phyloP scores from a whole-genome alignment of 2,329 filamentous ascomycete genomes.

The Lasiodiplodia gonubiensis region DNA sequence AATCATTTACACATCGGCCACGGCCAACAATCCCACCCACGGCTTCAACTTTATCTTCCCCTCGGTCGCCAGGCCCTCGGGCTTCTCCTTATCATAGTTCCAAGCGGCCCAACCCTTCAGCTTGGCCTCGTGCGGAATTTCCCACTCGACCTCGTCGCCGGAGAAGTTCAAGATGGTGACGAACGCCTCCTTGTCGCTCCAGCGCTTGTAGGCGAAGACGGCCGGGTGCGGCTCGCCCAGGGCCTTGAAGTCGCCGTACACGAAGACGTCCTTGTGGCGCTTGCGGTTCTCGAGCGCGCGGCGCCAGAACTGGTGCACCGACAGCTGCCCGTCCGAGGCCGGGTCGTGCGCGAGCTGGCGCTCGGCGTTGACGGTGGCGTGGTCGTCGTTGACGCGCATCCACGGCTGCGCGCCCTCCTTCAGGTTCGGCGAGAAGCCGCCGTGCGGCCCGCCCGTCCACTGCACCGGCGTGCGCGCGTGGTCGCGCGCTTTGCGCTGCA shows the following conservation, averaged over 20 bases:
- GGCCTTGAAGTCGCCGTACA: slow-evolving; percentile 64
- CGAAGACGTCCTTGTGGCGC: slow-evolving; percentile 62
- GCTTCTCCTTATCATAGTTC: slow-evolving; percentile 36
- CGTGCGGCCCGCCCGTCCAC: slow-evolving; percentile 62
- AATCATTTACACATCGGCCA: slow-evolving; percentile 23
- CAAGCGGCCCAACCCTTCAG: slow-evolving; percentile 45
- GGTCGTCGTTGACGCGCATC: slow-evolving; percentile 66
- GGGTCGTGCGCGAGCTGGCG: slow-evolving; percentile 50
- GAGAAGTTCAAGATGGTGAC: slow-evolving; percentile 44
- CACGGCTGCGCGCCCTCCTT: slow-evolving; percentile 56
- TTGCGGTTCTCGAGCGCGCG: slow-evolving; percentile 61
- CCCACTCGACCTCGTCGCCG: slow-evolving; percentile 39
- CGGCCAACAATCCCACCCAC: slow-evolving; percentile 44
- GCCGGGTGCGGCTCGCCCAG: slow-evolving; percentile 50
- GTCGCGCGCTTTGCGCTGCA: slow-evolving; percentile 65
- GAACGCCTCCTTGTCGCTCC: slow-evolving; percentile 38
- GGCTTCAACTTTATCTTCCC: slow-evolving; percentile 39
- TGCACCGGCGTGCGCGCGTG: slow-evolving; percentile 71
- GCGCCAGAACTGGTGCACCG: slow-evolving; percentile 68
- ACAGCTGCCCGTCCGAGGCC: slow-evolving; percentile 35
- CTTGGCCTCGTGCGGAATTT: slow-evolving; percentile 36
- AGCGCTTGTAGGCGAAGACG: slow-evolving; percentile 41
- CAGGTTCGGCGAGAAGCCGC: slow-evolving; percentile 63
- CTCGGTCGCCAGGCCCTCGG: slow-evolving; percentile 29
- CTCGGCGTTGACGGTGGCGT: slow-evolving; percentile 62